phyloP scores from a whole-genome alignment of 2,329 filamentous ascomycete genomes.

The Cercospora sp. region DNA sequence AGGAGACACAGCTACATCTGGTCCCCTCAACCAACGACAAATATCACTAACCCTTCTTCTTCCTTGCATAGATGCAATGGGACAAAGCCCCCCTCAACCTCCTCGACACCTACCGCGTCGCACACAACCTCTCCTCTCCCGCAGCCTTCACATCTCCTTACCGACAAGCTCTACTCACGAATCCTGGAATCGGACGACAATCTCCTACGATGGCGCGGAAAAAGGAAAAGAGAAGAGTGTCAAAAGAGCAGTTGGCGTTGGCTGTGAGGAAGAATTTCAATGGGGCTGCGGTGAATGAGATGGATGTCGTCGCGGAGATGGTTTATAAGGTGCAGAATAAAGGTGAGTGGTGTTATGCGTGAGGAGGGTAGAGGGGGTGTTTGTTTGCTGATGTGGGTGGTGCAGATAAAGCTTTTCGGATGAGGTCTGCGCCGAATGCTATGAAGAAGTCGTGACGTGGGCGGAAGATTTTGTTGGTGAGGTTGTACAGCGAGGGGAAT shows the following conservation, averaged over 20 bases:
- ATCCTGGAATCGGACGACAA: constrained; percentile 60
- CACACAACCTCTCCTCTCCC: constrained; percentile 69
- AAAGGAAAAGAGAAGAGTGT: constrained; percentile 64
- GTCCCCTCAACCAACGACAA: background rate
- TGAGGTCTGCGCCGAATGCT: constrained; percentile 43
- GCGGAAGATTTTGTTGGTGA: background rate
- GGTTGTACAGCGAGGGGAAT: background rate
- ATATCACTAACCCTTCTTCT: too few relatives aligned
- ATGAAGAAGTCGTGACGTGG: constrained; percentile 26
- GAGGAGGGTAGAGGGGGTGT: background rate
- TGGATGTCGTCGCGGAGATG: constrained; percentile 78
- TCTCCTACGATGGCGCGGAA: constrained; percentile 74
- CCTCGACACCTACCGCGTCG: constrained; percentile 73
- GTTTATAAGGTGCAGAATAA: constrained; percentile 68
- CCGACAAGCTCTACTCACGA: constrained; percentile 53
- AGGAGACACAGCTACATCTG: background rate
- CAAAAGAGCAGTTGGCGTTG: constrained; percentile 69
- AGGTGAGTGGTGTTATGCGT: constrained; percentile 42
- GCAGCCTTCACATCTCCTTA: constrained; percentile 62
- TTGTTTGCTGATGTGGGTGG: constrained; percentile 7
- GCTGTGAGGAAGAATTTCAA: constrained; percentile 83
- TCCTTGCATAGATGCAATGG: constrained; percentile 58
- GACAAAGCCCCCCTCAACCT: constrained; percentile 64
- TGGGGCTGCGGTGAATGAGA: constrained; percentile 73
- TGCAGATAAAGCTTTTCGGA: constrained; percentile 50